phyloP scores from a whole-genome alignment of 2,329 filamentous ascomycete genomes.

The Zasmidium citrigriseum region DNA sequence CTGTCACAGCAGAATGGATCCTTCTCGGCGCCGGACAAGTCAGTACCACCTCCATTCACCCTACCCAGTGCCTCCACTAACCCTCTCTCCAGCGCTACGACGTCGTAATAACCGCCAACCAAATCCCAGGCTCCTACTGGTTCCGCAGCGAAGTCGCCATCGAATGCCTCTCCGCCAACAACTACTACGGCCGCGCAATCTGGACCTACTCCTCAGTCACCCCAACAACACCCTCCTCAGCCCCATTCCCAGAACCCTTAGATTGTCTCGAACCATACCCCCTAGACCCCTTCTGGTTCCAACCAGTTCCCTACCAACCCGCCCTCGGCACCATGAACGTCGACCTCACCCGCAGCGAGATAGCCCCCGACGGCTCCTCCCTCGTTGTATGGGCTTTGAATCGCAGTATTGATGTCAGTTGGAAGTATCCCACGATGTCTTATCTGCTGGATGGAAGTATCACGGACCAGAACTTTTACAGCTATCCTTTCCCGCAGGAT shows the following conservation, averaged over 20 bases:
- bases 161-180: constrained; percentile 20
- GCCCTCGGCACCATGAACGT: constrained; percentile 38
- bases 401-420: constrained; percentile 44
- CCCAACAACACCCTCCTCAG: constrained; percentile 24
- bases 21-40: constrained; percentile 60
- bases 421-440: constrained; percentile 48
- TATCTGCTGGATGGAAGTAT: constrained; percentile 46
- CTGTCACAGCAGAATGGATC: constrained; percentile 40
- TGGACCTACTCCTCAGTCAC: constrained; percentile 36
- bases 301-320: constrained; percentile 36
- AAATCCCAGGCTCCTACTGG: constrained; percentile 30
- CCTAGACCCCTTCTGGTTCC: constrained; percentile 34
- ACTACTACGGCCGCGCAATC: constrained; percentile 25
- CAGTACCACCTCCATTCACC: too few relatives aligned
- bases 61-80: too few relatives aligned
- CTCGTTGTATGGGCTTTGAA: constrained; percentile 39
- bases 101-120: constrained; percentile 40
- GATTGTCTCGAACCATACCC: constrained; percentile 35
- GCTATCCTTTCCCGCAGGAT: not conserved
- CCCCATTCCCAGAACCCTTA: constrained; percentile 40
- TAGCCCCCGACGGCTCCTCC: constrained; percentile 36
- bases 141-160: constrained; percentile 30
- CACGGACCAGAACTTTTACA: constrained; percentile 44
- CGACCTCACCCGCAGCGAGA: constrained; percentile 30
- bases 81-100: constrained; percentile 47